Base-by-base conservation (phyloP, 176 grass and related monocot genomes). In the Elymus sibiricus region DNA sequence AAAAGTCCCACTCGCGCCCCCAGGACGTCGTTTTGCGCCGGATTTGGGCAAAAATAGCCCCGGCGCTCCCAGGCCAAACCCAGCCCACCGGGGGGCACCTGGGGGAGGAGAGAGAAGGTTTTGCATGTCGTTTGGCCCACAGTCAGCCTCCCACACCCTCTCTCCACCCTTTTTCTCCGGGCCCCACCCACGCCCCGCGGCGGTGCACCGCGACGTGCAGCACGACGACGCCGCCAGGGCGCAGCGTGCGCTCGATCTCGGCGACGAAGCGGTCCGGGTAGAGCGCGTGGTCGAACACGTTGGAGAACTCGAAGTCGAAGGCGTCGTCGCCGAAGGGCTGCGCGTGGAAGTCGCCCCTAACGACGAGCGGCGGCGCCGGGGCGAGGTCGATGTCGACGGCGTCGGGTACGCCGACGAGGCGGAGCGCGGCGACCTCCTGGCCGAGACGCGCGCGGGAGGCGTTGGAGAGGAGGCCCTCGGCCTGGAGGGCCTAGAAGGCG, bases 231-330 rank as follows among this genome's bases (percentile, higher is more conserved):
- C 96, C 93, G 55, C 93, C 93, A 0, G 96, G 90, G 0, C 90
- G 85, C 14, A 95, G 89, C 21, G 93, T 98, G 61, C 93, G 89
- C 90, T 98, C 88, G 72, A 98, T 82, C 88, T 98, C 96, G 43
- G 81, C 81, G 13, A 61, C 91, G 74, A 98, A 98, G 11, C 88
- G 86, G 35, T 91, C 91, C 5, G 93, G 96, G 88, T 92, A 98
- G 15, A 98, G 88, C 55, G 93, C 91, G 81, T 98, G 96, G 79
- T 98, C 96, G 78, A 98, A 98, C 4, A 98, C 96, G 64, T 98
- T 95, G 74, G 96, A 98, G 91, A 98, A 98, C 83, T 98, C 96
- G 84, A 98, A 98, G 87, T 98, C 93, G 84, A 98, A 98, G 24
- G 90, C 86, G 38, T 0, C 85, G 75, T 92, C 25, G 1, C 21